phyloP scores from a whole-genome alignment of 2,329 filamentous ascomycete genomes.

The Hymenoscyphus infarciens region DNA sequence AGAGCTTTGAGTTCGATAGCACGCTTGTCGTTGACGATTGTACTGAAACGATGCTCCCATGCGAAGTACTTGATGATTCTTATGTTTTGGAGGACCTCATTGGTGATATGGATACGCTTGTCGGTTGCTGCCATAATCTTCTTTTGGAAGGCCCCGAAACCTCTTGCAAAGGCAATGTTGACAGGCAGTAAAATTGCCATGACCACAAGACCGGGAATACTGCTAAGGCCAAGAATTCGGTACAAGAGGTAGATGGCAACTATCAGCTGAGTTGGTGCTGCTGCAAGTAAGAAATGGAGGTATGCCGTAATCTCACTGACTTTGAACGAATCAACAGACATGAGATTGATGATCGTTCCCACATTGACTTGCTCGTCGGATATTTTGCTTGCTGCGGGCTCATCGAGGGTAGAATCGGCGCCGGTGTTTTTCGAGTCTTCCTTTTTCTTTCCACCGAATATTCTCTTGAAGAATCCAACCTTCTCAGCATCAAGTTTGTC shows the following conservation, averaged over 20 bases:
- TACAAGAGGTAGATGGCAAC: slow-evolving; percentile 82
- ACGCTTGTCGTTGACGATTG: slow-evolving; percentile 85
- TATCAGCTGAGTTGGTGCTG: slow-evolving; percentile 82
- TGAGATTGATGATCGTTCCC: slow-evolving; percentile 98
- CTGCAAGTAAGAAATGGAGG: slow-evolving; percentile 90
- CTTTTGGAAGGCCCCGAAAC: slow-evolving; percentile 84
- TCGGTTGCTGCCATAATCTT: slow-evolving; percentile 90
- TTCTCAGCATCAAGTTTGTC: slow-evolving; percentile 44
- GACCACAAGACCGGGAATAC: slow-evolving; percentile 85
- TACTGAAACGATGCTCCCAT: slow-evolving; percentile 89
- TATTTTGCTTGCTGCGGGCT: slow-evolving; percentile 26
- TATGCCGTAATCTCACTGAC: slow-evolving; percentile 93
- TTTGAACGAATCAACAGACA: slow-evolving; percentile 99
- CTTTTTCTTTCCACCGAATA: slow-evolving; percentile 46
- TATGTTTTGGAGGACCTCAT: slow-evolving; percentile 95
- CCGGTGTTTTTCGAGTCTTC: slow-evolving; percentile 41
- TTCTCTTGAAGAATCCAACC: slow-evolving; percentile 44
- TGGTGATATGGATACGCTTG: slow-evolving; percentile 92
- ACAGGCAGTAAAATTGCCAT: slow-evolving; percentile 86
- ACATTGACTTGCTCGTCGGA: slow-evolving; percentile 78
- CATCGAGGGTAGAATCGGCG: slow-evolving; percentile 8
- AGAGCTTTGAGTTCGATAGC: slow-evolving; percentile 72
- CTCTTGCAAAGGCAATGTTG: slow-evolving; percentile 83
- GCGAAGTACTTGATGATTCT: slow-evolving; percentile 99
- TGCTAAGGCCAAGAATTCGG: slow-evolving; percentile 85